Conservation (phyloP, 1,284 basidiomycete species). For the Chondrostereum purpureum region DNA sequence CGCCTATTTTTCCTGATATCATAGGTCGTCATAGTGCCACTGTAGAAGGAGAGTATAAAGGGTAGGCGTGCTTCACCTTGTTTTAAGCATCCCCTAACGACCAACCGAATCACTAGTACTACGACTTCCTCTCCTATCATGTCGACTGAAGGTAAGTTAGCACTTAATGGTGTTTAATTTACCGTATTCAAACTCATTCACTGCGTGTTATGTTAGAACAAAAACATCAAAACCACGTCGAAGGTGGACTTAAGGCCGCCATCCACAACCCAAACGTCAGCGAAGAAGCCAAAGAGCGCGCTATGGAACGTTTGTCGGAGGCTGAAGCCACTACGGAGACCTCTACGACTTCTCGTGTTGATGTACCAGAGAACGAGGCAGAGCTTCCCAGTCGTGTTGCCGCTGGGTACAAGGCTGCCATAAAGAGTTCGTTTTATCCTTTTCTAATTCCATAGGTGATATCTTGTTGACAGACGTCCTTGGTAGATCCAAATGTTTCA, state of each 20-base stretch:
- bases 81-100: no score
- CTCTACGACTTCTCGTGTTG: no score
- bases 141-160: no score
- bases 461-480: background rate
- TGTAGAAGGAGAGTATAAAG: no score
- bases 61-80: no score
- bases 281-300: conserved; percentile 43
- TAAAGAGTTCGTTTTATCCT: conserved; percentile 22
- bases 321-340: conserved; percentile 23
- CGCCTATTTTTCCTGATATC: no score
- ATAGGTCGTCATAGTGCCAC: no score
- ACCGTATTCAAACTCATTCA: no score
- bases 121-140: no score
- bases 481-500: conserved; percentile 33
- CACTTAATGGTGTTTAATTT: no score
- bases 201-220: no score
- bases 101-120: no score
- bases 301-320: conserved; percentile 36
- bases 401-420: conserved; percentile 23
- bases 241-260: conserved; percentile 28
- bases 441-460: background rate
- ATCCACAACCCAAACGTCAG: conserved; percentile 43
- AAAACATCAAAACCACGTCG: conserved; percentile 23
- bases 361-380: conserved; percentile 12
- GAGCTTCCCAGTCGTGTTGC: conserved; percentile 19